Evolutionary conservation across 306 rosid species (phyloP).

Genomic region (Lablab purpureus): DNA sequence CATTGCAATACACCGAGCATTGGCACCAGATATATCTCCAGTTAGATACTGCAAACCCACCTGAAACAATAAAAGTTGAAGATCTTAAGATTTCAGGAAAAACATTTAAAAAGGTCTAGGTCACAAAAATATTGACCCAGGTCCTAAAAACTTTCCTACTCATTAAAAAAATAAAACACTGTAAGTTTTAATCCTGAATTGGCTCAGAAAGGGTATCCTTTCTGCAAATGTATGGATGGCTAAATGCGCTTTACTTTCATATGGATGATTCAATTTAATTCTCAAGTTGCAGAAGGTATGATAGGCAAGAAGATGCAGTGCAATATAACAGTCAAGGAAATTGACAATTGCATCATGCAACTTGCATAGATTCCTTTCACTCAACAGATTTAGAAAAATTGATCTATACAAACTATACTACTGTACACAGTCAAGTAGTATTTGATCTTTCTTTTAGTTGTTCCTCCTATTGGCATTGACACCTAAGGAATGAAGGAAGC

Average conservation of each 20-base stretch:
- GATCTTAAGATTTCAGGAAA: constrained; percentile 41
- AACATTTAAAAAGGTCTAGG: background rate
- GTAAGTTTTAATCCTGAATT: constrained; percentile 9
- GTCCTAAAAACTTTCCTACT: constrained; percentile 17
- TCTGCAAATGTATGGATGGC: background rate
- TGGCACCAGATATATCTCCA: constrained; percentile 65
- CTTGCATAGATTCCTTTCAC: background rate
- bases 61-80: constrained; percentile 43
- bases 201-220: background rate
- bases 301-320: constrained; percentile 7
- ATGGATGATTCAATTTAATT: constrained; percentile 15
- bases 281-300: background rate
- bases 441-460: constrained; percentile 21
- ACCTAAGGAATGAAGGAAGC: constrained; percentile 16
- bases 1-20: constrained; percentile 73
- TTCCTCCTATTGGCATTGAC: constrained; percentile 9
- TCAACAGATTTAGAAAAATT: constrained; percentile 3
- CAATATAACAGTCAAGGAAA: constrained; percentile 15
- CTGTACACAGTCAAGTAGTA: background rate
- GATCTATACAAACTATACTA: background rate
- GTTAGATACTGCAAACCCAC: constrained; percentile 60
- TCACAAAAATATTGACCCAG: constrained; percentile 14
- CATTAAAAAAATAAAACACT: background rate
- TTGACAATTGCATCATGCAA: constrained; percentile 25
- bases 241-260: constrained; percentile 31